A percentile compares a stretch with the other conserved stretches of the same genome.
Evolutionary conservation across 2,329 filamentous ascomycete genomes (phyloP).

Genomic region (Blumeriella jaapii): DNA sequence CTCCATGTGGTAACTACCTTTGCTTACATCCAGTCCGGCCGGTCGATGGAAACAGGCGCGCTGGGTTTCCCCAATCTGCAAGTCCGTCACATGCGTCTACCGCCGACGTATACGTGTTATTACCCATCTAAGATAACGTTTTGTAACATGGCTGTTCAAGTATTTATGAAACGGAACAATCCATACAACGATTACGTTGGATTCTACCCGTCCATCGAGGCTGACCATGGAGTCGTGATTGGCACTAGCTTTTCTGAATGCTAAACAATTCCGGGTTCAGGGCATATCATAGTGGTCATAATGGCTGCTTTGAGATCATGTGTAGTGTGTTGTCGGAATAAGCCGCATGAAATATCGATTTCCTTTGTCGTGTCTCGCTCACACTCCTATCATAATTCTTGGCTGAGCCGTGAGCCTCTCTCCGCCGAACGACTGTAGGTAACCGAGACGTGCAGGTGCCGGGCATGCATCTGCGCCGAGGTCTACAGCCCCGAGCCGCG

Average conservation of each 20-base stretch:
- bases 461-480: constrained; percentile 3
- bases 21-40: too few relatives aligned
- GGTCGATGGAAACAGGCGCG: too few relatives aligned
- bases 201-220: too few relatives aligned
- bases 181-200: too few relatives aligned
- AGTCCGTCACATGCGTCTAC: too few relatives aligned
- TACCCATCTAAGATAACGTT: too few relatives aligned
- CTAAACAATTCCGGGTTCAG: too few relatives aligned
- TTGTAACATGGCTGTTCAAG: too few relatives aligned
- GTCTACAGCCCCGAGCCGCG: constrained; percentile 1
- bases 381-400: constrained; percentile 1
- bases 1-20: too few relatives aligned
- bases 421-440: neutral
- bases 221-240: neutral
- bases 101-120: too few relatives aligned
- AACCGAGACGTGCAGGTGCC: constrained; percentile 1
- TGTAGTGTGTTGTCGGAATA: constrained; percentile 1
- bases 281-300: neutral
- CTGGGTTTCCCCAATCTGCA: too few relatives aligned
- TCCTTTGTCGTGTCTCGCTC: neutral
- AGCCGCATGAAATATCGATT: neutral
- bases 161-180: too few relatives aligned
- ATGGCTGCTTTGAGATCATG: neutral
- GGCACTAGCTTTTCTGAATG: neutral
- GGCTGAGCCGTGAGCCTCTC: neutral